Percentiles rank a stretch among this genome's conserved stretches.
Evolutionary conservation across 106 monocot species (phyloP).

Genomic region (Platanthera guangdongensis): DNA sequence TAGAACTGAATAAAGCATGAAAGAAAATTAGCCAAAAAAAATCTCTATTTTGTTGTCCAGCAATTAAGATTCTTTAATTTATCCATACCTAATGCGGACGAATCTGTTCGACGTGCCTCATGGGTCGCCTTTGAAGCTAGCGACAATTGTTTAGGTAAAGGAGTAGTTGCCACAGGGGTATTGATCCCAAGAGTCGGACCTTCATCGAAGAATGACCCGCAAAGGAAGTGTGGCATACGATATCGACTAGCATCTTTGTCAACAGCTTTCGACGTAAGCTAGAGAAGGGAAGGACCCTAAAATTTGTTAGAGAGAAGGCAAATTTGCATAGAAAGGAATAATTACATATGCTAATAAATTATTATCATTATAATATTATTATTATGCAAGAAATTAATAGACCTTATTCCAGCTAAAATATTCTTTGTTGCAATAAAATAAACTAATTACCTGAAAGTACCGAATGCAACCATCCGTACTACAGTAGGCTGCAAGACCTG

Average conservation of each 20-base stretch:
- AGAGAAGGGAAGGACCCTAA: neutral
- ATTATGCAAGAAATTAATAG: neutral
- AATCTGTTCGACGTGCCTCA: too few species aligned
- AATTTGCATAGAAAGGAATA: neutral
- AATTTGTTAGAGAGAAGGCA: neutral
- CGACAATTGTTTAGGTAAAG: conserved; percentile 5
- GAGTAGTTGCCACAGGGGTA: conserved; percentile 16
- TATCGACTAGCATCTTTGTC: conserved; percentile 15
- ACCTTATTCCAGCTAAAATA: neutral
- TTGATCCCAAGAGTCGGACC: conserved; percentile 25
- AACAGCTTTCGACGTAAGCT: conserved; percentile 61
- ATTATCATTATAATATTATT: neutral
- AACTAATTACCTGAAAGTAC: conserved; percentile 46
- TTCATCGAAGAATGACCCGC: conserved; percentile 31
- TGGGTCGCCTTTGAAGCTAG: too few species aligned
- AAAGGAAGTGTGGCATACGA: neutral
- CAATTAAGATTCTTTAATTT: too few species aligned
- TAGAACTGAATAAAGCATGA: neutral
- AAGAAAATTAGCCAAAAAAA: neutral
- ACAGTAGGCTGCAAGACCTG: conserved; percentile 82
- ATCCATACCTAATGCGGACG: too few species aligned
- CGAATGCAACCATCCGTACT: conserved; percentile 63
- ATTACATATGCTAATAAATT: neutral
- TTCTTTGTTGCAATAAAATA: neutral
- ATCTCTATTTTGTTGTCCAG: too few species aligned